These are phyloP conservation scores for Claviceps paspali DNA, from an alignment of 2,329 filamentous ascomycete species.

Conservation along the genomic window DNA sequence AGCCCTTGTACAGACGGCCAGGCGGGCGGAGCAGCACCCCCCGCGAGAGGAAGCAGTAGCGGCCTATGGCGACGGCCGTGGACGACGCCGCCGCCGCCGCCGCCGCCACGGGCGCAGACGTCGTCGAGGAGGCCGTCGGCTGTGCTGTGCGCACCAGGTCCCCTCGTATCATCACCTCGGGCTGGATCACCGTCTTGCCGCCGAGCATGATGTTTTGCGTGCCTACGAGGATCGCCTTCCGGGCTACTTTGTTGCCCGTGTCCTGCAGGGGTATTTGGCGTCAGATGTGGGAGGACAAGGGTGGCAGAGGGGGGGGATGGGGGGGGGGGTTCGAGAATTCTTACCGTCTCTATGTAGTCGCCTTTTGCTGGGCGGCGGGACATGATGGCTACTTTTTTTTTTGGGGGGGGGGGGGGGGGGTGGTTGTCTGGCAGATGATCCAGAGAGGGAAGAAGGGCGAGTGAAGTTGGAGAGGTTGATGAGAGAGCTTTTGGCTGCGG, in stretches of 20 bases:
- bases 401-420: no score
- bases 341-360: conserved; percentile 93
- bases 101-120: conserved; percentile 18
- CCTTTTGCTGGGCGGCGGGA: conserved; percentile 66
- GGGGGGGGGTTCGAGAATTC: not conserved
- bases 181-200: conserved; percentile 89
- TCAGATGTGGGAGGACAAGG: conserved; percentile 1
- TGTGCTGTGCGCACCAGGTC: conserved; percentile 53
- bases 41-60: conserved; percentile 77
- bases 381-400: no score
- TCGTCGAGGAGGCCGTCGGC: conserved; percentile 17
- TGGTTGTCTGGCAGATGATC: no score
- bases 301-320: not conserved
- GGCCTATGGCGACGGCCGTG: conserved; percentile 71
- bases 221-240: conserved; percentile 79
- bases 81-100: conserved; percentile 32
- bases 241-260: conserved; percentile 95
- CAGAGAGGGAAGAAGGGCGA: no score
- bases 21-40: conserved; percentile 71
- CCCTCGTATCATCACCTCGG: conserved; percentile 84
- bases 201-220: conserved; percentile 97
- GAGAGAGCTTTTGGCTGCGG: no score
- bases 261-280: conserved; percentile 40
- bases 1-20: conserved; percentile 64
- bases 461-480: no score